These are phyloP conservation scores for Xylaria sp. DNA, from an alignment of 2,329 filamentous ascomycete species.

Conservation along the genomic window DNA sequence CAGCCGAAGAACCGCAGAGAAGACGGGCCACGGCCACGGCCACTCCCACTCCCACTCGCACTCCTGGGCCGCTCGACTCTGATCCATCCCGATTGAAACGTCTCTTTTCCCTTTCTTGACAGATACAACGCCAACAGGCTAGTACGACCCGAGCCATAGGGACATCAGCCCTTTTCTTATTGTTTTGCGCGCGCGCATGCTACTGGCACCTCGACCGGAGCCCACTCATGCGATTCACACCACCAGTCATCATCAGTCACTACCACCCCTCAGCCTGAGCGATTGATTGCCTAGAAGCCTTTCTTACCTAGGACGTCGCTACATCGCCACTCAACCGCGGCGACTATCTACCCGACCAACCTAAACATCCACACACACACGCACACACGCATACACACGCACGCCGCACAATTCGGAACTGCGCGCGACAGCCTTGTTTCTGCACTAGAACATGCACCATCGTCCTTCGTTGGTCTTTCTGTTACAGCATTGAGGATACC, in stretches of 20 bases:
- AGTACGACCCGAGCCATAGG: constrained; percentile 4
- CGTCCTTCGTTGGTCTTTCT: constrained; percentile 8
- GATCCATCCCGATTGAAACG: constrained; percentile 19
- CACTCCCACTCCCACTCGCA: too few species aligned
- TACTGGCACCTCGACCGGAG: constrained; percentile 9
- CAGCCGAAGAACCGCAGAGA: constrained; percentile 24
- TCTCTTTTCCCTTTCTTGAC: constrained; percentile 21
- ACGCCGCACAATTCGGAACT: neutral
- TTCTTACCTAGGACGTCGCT: constrained; percentile 3
- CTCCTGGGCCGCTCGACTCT: constrained; percentile 18
- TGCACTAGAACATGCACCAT: constrained; percentile 21
- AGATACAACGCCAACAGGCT: constrained; percentile 15
- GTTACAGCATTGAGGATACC: constrained; percentile 30
- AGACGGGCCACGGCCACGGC: too few species aligned
- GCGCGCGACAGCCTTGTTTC: constrained; percentile 24
- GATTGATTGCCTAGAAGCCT: neutral
- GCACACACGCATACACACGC: neutral
- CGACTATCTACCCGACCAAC: neutral
- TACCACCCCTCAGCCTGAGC: constrained; percentile 3
- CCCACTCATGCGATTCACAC: constrained; percentile 21
- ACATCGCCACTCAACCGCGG: neutral
- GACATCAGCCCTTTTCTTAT: neutral
- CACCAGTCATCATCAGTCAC: neutral
- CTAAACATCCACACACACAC: neutral
- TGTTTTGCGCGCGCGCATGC: constrained; percentile 4